Evolutionary conservation across 257 asterid species (phyloP), one percentile per base, ranked within the genome.

Genomic region (Lycium barbarum): DNA sequence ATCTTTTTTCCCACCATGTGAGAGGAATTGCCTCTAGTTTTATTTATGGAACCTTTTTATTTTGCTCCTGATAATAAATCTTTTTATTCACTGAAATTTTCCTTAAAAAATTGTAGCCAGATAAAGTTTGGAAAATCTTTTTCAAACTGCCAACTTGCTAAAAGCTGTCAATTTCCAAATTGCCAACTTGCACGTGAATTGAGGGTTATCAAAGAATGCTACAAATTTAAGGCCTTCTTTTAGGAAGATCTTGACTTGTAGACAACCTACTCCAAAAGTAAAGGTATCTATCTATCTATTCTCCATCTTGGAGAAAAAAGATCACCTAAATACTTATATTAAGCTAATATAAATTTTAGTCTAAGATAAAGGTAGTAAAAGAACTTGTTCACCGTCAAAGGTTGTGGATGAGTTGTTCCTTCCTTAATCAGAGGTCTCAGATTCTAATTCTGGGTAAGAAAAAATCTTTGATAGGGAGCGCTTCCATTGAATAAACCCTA

Each of bases 171-270:
- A 20, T 49, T 7, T 68, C 57, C 70, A 15, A 45, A 54, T 63
- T 82, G 83, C 38, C 83, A 58, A 40, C 76, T 73, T 43, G 76
- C 74, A 8, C 20, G 81, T 20, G 81, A 74, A 74, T 20, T 22
- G 47, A 51, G 63, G 63, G 63, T 14, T 51, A 76, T 76, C 63
- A 76, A 76, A 14, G 22, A 38, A 38, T 7, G 9, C 62, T 26
- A 53, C 63, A 51, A 76, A 76, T 53, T 70, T 51, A 53, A 26
- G 47, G 82, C 82, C 47, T 51, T n/a, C 59, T 14, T 51, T 76
- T 76, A 76, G 51, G 82, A 49, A 22, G 82, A 76, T 76, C 2
- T 26, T 76, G 82, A 76, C 82, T 76, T 76, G 45, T 26, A 22
- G 26, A 51, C 2, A 76, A 51, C 62, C 81, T 22, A 49, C 61